phyloP scores from a whole-genome alignment of 2,329 filamentous ascomycete genomes.

The Diaporthe australafricana region DNA sequence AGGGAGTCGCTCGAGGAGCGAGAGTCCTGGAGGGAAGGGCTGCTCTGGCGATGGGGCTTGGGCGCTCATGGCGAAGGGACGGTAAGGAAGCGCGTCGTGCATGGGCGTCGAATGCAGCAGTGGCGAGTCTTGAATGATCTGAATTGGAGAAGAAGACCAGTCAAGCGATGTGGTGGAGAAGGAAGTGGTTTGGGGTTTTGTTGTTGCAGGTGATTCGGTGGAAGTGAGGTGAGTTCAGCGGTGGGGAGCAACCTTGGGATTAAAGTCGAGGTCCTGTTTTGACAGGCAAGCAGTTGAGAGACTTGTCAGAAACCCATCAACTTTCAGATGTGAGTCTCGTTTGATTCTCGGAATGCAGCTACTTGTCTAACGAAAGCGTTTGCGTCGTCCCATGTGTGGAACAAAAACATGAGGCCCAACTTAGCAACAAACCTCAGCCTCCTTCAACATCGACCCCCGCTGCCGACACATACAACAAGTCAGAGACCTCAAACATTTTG shows the following conservation, averaged over 20 bases:
- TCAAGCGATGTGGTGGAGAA: not conserved
- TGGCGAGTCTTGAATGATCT: not conserved
- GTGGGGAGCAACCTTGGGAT: not conserved
- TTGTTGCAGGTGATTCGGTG: too few relatives aligned
- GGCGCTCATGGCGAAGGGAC: not conserved
- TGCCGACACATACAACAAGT: not conserved
- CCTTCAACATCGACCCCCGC: too few relatives aligned
- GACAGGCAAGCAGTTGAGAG: not conserved
- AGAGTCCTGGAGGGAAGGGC: not conserved
- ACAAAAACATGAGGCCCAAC: too few relatives aligned
- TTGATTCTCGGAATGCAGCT: too few relatives aligned
- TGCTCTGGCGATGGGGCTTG: accelerated
- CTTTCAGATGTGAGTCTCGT: not conserved
- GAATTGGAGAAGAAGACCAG: not conserved
- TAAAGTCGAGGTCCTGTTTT: not conserved
- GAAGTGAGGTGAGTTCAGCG: not conserved
- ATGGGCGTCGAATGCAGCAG: not conserved
- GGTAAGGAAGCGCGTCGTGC: not conserved
- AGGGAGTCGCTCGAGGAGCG: not conserved
- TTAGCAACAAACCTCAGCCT: not conserved
- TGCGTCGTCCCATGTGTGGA: not conserved
- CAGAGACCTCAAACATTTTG: not conserved
- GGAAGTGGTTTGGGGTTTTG: too few relatives aligned
- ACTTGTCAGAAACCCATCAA: not conserved
- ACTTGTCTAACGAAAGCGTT: too few relatives aligned